phyloP scores from a whole-genome alignment of 495 filamentous ascomycete species.

The Haplographium delicatum region DNA sequence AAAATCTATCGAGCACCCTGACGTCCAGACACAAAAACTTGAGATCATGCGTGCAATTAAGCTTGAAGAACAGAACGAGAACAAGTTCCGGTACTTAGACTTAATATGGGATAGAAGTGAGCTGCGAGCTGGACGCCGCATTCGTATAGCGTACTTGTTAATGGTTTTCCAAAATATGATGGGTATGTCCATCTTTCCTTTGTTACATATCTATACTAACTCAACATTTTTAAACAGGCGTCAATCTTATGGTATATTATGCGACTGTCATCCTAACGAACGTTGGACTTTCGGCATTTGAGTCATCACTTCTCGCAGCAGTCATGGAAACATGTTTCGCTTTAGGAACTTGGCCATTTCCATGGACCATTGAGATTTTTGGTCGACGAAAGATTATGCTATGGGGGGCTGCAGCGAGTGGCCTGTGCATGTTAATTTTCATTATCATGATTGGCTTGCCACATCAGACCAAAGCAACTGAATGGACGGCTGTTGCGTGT shows the following conservation, averaged over 20 bases:
- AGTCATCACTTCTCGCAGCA: slow-evolving; percentile 28
- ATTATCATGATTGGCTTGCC: slow-evolving; percentile 17
- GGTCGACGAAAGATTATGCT: slow-evolving; percentile 20
- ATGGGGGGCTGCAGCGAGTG: slow-evolving; percentile 17
- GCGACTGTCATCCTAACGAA: slow-evolving; percentile 28
- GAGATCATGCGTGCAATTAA: slow-evolving; percentile 34
- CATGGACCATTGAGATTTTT: slow-evolving; percentile 22
- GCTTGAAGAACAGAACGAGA: slow-evolving; percentile 25
- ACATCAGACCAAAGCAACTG: slow-evolving; percentile 16
- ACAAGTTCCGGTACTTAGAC: slow-evolving; percentile 23
- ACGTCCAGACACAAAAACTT: slow-evolving; percentile 27
- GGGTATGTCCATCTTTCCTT: too few species aligned
- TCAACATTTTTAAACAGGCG: slow-evolving; percentile 7
- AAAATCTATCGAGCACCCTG: slow-evolving; percentile 21
- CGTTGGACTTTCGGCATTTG: slow-evolving; percentile 25
- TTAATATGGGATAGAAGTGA: slow-evolving; percentile 26
- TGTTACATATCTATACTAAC: too few species aligned
- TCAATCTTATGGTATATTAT: slow-evolving; percentile 30
- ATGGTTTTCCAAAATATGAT: slow-evolving; percentile 29
- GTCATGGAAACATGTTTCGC: slow-evolving; percentile 25
- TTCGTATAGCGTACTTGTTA: slow-evolving; percentile 25
- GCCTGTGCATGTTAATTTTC: slow-evolving; percentile 27
- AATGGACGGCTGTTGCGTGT: slow-evolving; percentile 24
- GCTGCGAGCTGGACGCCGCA: slow-evolving; percentile 26
- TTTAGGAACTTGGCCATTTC: background rate